Percentiles rank a stretch among this genome's conserved stretches.
phyloP scores from a whole-genome alignment of 2,329 filamentous ascomycete species.

The Xylariaceae sp. region DNA sequence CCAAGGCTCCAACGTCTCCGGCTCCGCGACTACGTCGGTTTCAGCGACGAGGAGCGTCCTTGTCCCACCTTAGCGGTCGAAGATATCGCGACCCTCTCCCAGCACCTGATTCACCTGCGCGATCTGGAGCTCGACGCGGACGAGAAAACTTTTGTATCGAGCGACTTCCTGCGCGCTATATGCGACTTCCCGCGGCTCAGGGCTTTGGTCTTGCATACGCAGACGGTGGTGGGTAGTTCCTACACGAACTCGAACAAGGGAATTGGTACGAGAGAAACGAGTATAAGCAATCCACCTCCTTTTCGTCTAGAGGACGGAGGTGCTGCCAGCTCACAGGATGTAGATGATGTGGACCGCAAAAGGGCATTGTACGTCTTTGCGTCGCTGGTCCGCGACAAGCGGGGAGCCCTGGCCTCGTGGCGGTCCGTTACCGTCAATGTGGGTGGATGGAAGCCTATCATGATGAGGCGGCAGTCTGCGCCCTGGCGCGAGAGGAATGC shows the following conservation, averaged over 20 bases:
- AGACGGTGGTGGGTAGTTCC: slow-evolving; percentile 37
- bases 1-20: slow-evolving; percentile 34
- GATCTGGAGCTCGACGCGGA: slow-evolving; percentile 46
- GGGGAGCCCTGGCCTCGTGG: slow-evolving; percentile 32
- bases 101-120: slow-evolving; percentile 30
- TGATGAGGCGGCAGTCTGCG: slow-evolving; percentile 38
- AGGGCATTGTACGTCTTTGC: slow-evolving; percentile 32
- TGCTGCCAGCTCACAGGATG: no score
- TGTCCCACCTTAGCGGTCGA: slow-evolving; percentile 38
- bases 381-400: slow-evolving; percentile 30
- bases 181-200: slow-evolving; percentile 36
- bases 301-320: no score
- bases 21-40: slow-evolving; percentile 42
- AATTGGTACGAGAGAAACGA: no score
- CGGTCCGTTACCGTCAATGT: slow-evolving; percentile 41
- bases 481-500: slow-evolving; percentile 38
- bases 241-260: no score
- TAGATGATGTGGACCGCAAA: slow-evolving; percentile 37
- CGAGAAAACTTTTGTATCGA: slow-evolving; percentile 30
- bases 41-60: slow-evolving; percentile 36
- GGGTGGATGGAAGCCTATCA: slow-evolving; percentile 41
- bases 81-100: slow-evolving; percentile 33
- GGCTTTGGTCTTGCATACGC: slow-evolving; percentile 40
- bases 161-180: slow-evolving; percentile 35
- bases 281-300: no score